Conservation (phyloP, 1,284 basidiomycete genomes). For the Ustilago curta region DNA sequence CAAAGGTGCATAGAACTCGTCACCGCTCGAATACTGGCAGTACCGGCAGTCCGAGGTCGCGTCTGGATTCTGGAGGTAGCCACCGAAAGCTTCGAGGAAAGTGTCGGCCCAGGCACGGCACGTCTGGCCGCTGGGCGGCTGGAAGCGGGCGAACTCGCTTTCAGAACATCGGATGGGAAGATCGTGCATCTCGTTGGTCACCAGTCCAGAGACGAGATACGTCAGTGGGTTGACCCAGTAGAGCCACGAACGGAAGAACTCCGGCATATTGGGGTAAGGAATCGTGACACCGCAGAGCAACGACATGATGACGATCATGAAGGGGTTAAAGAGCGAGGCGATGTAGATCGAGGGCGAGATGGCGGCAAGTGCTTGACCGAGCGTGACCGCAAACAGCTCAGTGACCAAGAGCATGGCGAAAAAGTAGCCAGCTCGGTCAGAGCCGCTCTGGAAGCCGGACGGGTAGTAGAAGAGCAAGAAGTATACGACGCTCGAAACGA, state of each 20-base stretch:
- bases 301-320: constrained; percentile 74
- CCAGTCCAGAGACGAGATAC: constrained; percentile 71
- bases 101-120: constrained; percentile 73
- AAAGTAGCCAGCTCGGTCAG: constrained; percentile 38
- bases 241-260: constrained; percentile 26
- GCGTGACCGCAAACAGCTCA: constrained; percentile 78
- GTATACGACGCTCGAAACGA: constrained; percentile 29
- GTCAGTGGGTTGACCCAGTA: constrained; percentile 34
- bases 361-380: constrained; percentile 79
- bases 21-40: constrained; percentile 78
- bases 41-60: constrained; percentile 77
- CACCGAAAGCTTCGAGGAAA: constrained; percentile 74
- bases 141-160: constrained; percentile 76
- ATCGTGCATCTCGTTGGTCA: constrained; percentile 83
- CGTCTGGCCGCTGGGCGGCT: constrained; percentile 80
- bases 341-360: constrained; percentile 76
- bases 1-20: constrained; percentile 78
- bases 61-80: constrained; percentile 81
- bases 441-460: constrained; percentile 23
- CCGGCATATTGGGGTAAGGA: constrained; percentile 70
- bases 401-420: constrained; percentile 32
- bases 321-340: constrained; percentile 77
- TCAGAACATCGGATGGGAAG: constrained; percentile 77
- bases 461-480: constrained; percentile 46
- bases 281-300: constrained; percentile 76